Base-by-base conservation (phyloP, 2,329 filamentous ascomycete species). In the Madurella fahalii region DNA sequence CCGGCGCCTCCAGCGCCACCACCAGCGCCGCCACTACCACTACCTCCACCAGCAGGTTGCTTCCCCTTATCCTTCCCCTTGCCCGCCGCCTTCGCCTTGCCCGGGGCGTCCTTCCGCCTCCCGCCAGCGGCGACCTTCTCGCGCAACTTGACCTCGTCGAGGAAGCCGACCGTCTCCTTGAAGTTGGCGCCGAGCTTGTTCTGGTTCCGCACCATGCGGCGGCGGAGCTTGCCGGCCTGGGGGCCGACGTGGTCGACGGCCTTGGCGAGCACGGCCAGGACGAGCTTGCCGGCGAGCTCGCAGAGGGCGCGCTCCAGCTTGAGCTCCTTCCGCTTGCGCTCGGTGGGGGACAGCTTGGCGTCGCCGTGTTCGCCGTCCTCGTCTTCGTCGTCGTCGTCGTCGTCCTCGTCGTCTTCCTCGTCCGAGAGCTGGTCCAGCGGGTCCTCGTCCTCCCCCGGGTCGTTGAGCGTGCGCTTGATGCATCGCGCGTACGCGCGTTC, bases 301-400 rank as follows among this genome's bases (percentile, higher is more conserved):
- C 93, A 97, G 1, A 97, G 80, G 17, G 85, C 83, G 67, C 93
- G 87, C 71, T 97, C 94, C 0, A 90, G 85, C 55, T 92, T 79
- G 34, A 96, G 79, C 53, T 85, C 82, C 40, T 81, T 79, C 46
- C 85, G 79, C 61, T 83, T 76, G 54, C 82, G 79, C 65, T 88
- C 76, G 64, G 80, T 77, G 50, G 78, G 77, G 31, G 82, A 76
- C 41, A 81, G 67, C 17, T 74, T 75, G 56, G 81, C 74, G 55
- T 81, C 77, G 31, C 79, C 74, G 42, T 83, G 78, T 12, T 52
- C 60, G n/a, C 61, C 60, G 54, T 84, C 83, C 2, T 62, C 60
- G 54, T 84, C 83, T 2, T 80, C 76, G 30, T 82, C 84, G 42
- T 85, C 82, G 5, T 64, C 61, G n/a, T 64, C 62, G 34, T 59